phyloP scores from a whole-genome alignment of 192 early-diverging fungal genomes.

The Allomyces arbusculus region DNA sequence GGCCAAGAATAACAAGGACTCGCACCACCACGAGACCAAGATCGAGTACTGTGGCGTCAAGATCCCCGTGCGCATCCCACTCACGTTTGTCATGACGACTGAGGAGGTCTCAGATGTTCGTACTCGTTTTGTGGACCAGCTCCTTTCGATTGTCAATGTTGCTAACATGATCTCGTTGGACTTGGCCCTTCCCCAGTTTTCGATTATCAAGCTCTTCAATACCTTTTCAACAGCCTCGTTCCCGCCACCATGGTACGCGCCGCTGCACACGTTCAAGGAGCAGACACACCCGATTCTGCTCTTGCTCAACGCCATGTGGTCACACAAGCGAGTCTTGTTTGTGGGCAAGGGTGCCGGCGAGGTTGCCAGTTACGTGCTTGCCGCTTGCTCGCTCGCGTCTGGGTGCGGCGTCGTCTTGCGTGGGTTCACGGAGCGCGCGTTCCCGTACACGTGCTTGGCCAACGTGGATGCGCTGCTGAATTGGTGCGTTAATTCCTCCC shows the following conservation, averaged over 20 bases:
- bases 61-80: conserved; percentile 67
- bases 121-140: conserved; percentile 1
- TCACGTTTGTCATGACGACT: conserved; percentile 25
- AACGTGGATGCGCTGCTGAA: conserved; percentile 60
- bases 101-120: too few relatives aligned
- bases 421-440: conserved; percentile 71
- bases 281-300: conserved; percentile 72
- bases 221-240: conserved; percentile 44
- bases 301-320: conserved; percentile 70
- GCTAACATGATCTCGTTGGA: neutral
- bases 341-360: conserved; percentile 77
- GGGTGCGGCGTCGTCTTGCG: conserved; percentile 70
- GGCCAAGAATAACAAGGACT: conserved; percentile 52
- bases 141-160: neutral
- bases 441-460: conserved; percentile 73
- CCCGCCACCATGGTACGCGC: conserved; percentile 50
- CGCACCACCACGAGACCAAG: conserved; percentile 69
- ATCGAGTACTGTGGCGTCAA: conserved; percentile 67
- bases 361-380: conserved; percentile 77
- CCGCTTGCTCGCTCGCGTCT: conserved; percentile 71
- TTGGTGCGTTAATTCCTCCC: conserved; percentile 6
- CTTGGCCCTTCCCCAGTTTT: conserved; percentile 30
- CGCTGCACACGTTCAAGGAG: conserved; percentile 65
- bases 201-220: conserved; percentile 54
- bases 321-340: conserved; percentile 84